These are phyloP conservation scores for Spinacia oleracea DNA, from an alignment of 179 eudicot genomes.

Conservation along the genomic window DNA sequence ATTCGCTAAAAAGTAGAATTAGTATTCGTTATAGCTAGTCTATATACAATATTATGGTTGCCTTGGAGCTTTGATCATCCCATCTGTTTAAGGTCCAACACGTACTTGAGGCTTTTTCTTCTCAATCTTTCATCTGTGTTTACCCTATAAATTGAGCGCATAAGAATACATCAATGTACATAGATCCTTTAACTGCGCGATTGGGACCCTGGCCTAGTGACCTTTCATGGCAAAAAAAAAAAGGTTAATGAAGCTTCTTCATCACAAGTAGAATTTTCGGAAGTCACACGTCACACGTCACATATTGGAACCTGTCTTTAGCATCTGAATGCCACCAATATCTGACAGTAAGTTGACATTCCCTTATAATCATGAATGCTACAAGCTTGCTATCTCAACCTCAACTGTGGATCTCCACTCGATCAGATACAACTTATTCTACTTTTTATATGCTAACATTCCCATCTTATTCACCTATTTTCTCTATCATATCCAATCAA, in stretches of 20 bases:
- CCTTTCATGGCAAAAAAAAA: not conserved
- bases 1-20: too few relatives aligned
- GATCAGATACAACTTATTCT: not conserved
- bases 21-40: too few relatives aligned
- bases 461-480: constrained; percentile 8
- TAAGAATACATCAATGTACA: not conserved
- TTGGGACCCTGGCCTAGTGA: constrained; percentile 16
- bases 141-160: not conserved
- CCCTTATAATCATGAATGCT: constrained; percentile 7
- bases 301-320: constrained; percentile 2
- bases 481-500: constrained; percentile 7
- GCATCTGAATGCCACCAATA: constrained; percentile 14
- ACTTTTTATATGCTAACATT: constrained; percentile 19
- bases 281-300: constrained; percentile 20
- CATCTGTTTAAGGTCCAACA: not conserved
- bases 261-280: constrained; percentile 18
- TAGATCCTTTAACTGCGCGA: not conserved
- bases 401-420: constrained; percentile 12
- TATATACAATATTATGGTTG: too few relatives aligned
- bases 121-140: not conserved
- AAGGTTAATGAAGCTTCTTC: constrained; percentile 29
- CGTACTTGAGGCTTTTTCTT: not conserved
- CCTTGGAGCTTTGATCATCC: not conserved
- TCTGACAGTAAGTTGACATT: constrained; percentile 28
- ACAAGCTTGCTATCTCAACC: not conserved